Percentiles rank a stretch among this genome's conserved stretches.
phyloP scores from a whole-genome alignment of 2,329 filamentous ascomycete genomes.

The Stagonosporopsis chrysanthemi region DNA sequence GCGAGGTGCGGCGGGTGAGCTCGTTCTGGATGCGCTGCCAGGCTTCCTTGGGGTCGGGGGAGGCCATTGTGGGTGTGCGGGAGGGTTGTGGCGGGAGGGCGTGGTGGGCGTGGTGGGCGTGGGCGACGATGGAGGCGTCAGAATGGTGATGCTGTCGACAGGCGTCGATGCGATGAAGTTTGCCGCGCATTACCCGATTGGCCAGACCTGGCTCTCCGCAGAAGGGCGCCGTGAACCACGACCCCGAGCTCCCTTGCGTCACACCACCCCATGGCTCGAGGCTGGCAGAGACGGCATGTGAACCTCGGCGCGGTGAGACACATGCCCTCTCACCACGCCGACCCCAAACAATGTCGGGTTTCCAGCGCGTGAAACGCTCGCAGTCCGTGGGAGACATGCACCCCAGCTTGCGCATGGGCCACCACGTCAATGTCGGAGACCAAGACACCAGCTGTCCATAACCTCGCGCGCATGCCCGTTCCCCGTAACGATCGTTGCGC shows the following conservation, averaged over 20 bases:
- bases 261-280: not conserved
- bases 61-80: conserved; percentile 38
- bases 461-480: conserved; percentile 27
- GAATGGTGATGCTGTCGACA: conserved; percentile 33
- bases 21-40: conserved; percentile 71
- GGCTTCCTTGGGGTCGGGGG: conserved; percentile 68
- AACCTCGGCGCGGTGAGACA: not conserved
- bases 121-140: conserved; percentile 4
- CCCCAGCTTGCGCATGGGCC: conserved; percentile 38
- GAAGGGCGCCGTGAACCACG: too few species aligned
- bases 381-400: conserved; percentile 7
- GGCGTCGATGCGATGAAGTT: conserved; percentile 39
- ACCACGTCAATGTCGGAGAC: conserved; percentile 38
- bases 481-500: conserved; percentile 20
- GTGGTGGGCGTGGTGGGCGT: not conserved
- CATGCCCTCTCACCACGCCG: not conserved
- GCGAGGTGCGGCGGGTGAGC: conserved; percentile 56
- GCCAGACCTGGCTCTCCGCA: not conserved
- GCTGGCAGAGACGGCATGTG: too few species aligned
- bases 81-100: not conserved
- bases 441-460: conserved; percentile 45
- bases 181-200: conserved; percentile 35
- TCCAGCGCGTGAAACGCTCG: conserved; percentile 6
- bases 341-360: not conserved
- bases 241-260: not conserved